Base-by-base conservation (phyloP, 805 yeast species). In the Kazachstania psychrophila region DNA sequence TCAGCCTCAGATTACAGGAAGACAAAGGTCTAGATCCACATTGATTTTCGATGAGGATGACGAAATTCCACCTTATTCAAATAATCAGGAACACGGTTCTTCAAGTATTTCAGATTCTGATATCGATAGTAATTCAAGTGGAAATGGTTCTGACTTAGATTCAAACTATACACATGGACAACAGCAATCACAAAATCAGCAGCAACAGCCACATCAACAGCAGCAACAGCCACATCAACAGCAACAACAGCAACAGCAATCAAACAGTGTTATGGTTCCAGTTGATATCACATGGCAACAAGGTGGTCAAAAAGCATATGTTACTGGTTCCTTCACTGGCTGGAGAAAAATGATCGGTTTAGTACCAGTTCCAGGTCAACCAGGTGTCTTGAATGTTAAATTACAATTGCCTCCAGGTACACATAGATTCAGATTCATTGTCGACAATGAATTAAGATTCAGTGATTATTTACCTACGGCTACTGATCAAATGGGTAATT, bases 311-410 rank as follows among this genome's bases (percentile, higher is more conserved):
- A 83, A 83, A 51, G 97, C 92, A 2, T 92, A 87, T 58, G 95
- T 89, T 11, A 92, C 96, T 24, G 98, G 98, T 34, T 83, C 96
- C 1, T 89, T 89, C 62, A 92, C 98, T 0, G 96, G 95, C 3
- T 92, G 98, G 97, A 70, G 96, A 47, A 89, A 88, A 61, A 89
- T 92, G 97, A 88, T 89, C 53, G 94, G 94, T 27, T 65, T 92
- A 49, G 70, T 70, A 22, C 62, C 65, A 8, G 61, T 60, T 11
- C 47, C 56, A 5, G 55, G 52, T 22, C 58, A 56, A 22, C 61
- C 59, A 5, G 58, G 57, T 9, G 26, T 54, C 2, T 79, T 79
- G 49, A 67, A 75, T 31, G 80, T 85, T 18, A 79, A 82, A 35
- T 65, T 85, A 34, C 83, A 84, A 28, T 62, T 85, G 32, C 95